phyloP scores from a whole-genome alignment of 1,284 basidiomycete species.

The Stereum hirsutum region DNA sequence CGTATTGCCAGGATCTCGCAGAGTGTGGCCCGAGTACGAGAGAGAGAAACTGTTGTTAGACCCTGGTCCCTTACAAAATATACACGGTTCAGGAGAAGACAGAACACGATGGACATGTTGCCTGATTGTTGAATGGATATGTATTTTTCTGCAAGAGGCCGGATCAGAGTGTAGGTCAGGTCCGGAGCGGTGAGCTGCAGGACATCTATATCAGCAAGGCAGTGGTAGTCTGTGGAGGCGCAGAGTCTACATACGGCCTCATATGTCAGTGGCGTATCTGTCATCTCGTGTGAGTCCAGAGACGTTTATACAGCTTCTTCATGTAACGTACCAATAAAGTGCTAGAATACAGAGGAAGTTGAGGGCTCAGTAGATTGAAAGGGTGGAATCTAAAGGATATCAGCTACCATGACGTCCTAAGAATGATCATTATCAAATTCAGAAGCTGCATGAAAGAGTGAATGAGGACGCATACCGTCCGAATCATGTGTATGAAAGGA shows the following conservation, averaged over 20 bases:
- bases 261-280: constrained; percentile 70
- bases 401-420: constrained; percentile 50
- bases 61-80: constrained; percentile 76
- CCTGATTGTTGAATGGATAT: constrained; percentile 48
- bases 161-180: constrained; percentile 79
- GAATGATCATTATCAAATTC: constrained; percentile 6
- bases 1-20: constrained; percentile 89
- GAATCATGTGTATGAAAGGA: constrained; percentile 65
- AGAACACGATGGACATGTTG: constrained; percentile 77
- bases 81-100: constrained; percentile 81
- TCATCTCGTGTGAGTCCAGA: neutral
- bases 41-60: constrained; percentile 58
- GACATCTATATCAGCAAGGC: neutral
- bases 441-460: constrained; percentile 1
- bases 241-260: constrained; percentile 46
- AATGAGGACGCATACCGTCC: constrained; percentile 31
- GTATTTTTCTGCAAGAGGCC: constrained; percentile 70
- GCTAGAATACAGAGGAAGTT: constrained; percentile 25
- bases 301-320: neutral
- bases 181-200: constrained; percentile 70
- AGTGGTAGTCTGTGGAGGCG: neutral
- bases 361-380: neutral
- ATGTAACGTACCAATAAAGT: constrained; percentile 45
- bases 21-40: constrained; percentile 65
- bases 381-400: neutral